phyloP scores from a whole-genome alignment of 352 stramenopile species.

The Aphanomyces cochlioides region DNA sequence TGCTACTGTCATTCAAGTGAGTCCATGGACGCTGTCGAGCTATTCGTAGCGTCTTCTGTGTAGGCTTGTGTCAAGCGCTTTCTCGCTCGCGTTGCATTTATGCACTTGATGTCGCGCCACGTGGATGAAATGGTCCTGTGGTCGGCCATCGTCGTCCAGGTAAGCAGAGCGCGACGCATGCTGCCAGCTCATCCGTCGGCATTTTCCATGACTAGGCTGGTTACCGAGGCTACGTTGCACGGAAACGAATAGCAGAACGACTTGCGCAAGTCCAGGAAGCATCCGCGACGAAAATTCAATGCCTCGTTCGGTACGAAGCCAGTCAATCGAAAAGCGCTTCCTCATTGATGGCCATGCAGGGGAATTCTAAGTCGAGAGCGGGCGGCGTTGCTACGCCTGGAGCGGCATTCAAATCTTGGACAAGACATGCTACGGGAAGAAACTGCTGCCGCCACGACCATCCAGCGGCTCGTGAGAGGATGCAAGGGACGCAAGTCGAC shows the following conservation, averaged over 20 bases:
- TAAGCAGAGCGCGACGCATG: slow-evolving; percentile 25
- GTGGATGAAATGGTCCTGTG: slow-evolving; percentile 44
- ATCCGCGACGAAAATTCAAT: slow-evolving; percentile 13
- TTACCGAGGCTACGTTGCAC: slow-evolving; percentile 23
- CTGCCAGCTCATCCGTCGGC: no score
- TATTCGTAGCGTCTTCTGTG: neutral
- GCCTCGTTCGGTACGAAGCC: slow-evolving; percentile 10
- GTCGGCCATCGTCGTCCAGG: slow-evolving; percentile 51
- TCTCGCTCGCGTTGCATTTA: slow-evolving; percentile 45
- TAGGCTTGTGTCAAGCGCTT: slow-evolving; percentile 49
- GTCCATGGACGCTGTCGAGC: neutral
- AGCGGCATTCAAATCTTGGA: neutral
- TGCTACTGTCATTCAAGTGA: slow-evolving; percentile 47
- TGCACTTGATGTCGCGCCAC: slow-evolving; percentile 40
- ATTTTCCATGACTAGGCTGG: slow-evolving; percentile 3
- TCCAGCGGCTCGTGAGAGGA: neutral
- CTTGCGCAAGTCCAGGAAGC: neutral
- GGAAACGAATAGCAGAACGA: slow-evolving; percentile 1
- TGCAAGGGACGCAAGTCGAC: neutral
- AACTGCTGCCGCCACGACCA: neutral
- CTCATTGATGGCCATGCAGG: neutral
- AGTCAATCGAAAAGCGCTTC: no score
- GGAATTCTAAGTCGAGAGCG: slow-evolving; percentile 21
- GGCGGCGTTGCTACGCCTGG: slow-evolving; percentile 16
- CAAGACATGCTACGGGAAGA: neutral